Conservation (phyloP, 257 asterid genomes). For the Nicotiana knightiana region DNA sequence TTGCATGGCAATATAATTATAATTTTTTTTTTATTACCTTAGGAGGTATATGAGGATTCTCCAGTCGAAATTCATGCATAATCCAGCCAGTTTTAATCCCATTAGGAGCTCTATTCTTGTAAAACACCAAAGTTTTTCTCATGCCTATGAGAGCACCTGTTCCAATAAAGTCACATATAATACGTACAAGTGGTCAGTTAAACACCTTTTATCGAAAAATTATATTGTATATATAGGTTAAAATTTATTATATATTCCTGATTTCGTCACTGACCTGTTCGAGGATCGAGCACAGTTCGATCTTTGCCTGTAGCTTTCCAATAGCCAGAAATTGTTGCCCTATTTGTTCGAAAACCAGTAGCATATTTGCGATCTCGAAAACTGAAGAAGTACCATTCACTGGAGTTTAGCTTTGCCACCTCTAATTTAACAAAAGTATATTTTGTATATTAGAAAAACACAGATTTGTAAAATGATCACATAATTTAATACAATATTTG, state of each 20-base stretch:
- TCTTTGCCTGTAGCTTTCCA: slow-evolving; percentile 98
- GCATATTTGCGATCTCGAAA: slow-evolving; percentile 81
- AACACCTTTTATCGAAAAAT: too few relatives aligned
- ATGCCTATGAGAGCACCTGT: slow-evolving; percentile 46
- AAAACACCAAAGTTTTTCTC: slow-evolving; percentile 89
- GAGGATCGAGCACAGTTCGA: slow-evolving; percentile 48
- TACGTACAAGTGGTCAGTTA: too few relatives aligned
- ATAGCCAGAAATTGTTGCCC: slow-evolving; percentile 72
- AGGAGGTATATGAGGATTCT: slow-evolving; percentile 72
- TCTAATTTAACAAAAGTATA: slow-evolving; percentile 23
- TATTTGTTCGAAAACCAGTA: slow-evolving; percentile 57
- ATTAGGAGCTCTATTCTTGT: slow-evolving; percentile 80
- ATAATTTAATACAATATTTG: too few relatives aligned
- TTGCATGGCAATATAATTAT: too few relatives aligned
- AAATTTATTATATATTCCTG: too few relatives aligned
- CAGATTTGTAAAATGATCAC: too few relatives aligned
- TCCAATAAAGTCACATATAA: too few relatives aligned
- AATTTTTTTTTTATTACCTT: slow-evolving; percentile 30
- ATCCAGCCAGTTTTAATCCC: slow-evolving; percentile 89
- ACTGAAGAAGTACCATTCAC: slow-evolving; percentile 88
- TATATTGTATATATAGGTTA: too few relatives aligned
- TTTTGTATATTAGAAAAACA: background rate
- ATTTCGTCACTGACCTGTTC: background rate
- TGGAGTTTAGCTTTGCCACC: slow-evolving; percentile 68
- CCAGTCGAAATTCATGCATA: slow-evolving; percentile 88